Base-by-base conservation (phyloP, 257 asterid species). In the Mentha longifolia region DNA sequence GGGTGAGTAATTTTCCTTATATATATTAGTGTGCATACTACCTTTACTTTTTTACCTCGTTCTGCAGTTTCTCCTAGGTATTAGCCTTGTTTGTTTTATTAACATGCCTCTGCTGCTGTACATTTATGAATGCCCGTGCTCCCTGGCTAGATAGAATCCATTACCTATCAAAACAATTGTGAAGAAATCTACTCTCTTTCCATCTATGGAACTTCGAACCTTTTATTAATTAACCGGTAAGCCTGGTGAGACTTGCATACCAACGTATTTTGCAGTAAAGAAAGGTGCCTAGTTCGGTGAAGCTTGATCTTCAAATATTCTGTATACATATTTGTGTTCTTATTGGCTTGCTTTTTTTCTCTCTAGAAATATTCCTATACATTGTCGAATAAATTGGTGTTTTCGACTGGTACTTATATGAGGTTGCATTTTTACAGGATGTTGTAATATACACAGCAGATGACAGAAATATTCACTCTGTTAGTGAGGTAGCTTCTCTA, bases 371-470 rank as follows among this genome's bases (percentile, higher is more conserved):
- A 9, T 37, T 37, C 16, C 16, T 61, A 17, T 7, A 60, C 15
- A 41, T 62, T 62, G 68, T 41, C 35, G 7, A 19, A 11, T 39
- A 42, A 20, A 35, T 25, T 56, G 61, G 61, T 25, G 12, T 68
- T 64, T 28, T 28, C 2, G 31, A 28, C 31, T 61, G 76, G 54
- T 22, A 60, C 73, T 75, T 73, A 69, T 68, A 50, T 4, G 50
- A 17, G 50, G 55, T 51, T 77, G 45, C 28, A 74, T 76, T 67
- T 73, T 65, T 47, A 30, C 87, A 92, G 98, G 98, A 94, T 86
- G 89, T 82, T 65, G 79, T 85, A 68, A 87, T 94, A 79, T 94
- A 91, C 80, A 89, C 98, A 20, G 98, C 96, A 31, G 97, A 94
- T 76, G 54, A 67, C 73, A 82, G 73, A 84, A 94, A 91, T 60